Conservation (phyloP, 352 stramenopile genomes). For the Pythium aristosporum region DNA sequence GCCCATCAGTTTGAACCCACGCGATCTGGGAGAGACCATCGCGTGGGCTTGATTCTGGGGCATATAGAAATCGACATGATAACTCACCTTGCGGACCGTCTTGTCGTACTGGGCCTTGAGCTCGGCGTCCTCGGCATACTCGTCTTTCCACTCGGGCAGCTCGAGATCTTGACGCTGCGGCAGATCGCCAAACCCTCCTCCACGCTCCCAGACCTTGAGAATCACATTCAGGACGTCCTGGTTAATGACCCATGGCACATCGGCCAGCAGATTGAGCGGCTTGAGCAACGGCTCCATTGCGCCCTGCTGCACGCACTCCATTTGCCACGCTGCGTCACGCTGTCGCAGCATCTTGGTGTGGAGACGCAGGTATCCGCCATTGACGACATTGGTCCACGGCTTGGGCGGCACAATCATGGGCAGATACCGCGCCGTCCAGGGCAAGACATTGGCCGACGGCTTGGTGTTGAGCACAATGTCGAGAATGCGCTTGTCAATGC, state of each 20-base stretch:
- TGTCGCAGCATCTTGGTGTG: slow-evolving; percentile 93
- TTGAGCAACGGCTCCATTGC: slow-evolving; percentile 87
- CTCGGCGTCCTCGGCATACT: slow-evolving; percentile 68
- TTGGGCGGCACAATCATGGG: slow-evolving; percentile 96
- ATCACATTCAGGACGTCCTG: slow-evolving; percentile 91
- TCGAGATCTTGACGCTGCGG: slow-evolving; percentile 74
- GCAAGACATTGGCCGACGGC: slow-evolving; percentile 57
- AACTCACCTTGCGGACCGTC: slow-evolving; percentile 72
- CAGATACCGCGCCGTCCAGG: slow-evolving; percentile 87
- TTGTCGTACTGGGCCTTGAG: slow-evolving; percentile 60
- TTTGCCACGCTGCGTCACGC: slow-evolving; percentile 74
- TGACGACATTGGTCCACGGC: slow-evolving; percentile 86
- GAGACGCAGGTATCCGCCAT: slow-evolving; percentile 93
- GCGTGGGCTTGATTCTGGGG: slow-evolving; percentile 86
- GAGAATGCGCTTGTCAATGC: slow-evolving; percentile 62
- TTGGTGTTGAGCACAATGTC: slow-evolving; percentile 52
- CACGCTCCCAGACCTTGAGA: slow-evolving; percentile 89
- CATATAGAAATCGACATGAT: slow-evolving; percentile 14
- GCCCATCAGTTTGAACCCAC: slow-evolving; percentile 87
- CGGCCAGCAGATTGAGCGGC: slow-evolving; percentile 91
- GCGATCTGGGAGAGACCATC: slow-evolving; percentile 42
- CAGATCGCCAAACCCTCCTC: slow-evolving; percentile 93
- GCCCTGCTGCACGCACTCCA: slow-evolving; percentile 88
- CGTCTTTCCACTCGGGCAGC: slow-evolving; percentile 55
- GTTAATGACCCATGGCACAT: slow-evolving; percentile 96